These are phyloP conservation scores for Urtica urens DNA, from an alignment of 306 rosid species.

Conservation along the genomic window DNA sequence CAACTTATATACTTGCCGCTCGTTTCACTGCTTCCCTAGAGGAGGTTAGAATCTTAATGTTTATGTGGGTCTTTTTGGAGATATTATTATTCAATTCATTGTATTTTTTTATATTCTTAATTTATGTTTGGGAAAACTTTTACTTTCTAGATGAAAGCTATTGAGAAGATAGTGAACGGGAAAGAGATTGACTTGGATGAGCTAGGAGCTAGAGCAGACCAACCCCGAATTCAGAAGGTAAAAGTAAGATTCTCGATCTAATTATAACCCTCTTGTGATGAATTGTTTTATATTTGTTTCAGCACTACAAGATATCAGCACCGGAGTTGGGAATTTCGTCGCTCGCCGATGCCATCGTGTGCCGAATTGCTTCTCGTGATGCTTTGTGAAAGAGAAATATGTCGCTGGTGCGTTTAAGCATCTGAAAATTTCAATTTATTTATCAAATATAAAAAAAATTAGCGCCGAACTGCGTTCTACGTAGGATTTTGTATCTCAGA, in stretches of 20 bases:
- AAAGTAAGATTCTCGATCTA: not conserved
- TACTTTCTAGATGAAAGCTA: slow-evolving; percentile 42
- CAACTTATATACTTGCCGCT: slow-evolving; percentile 69
- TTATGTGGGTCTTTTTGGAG: not conserved
- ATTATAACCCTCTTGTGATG: not conserved
- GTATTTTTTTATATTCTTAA: no score
- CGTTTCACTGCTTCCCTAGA: slow-evolving; percentile 60
- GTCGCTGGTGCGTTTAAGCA: no score
- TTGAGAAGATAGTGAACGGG: slow-evolving; percentile 61
- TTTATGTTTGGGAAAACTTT: no score
- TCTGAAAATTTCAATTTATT: no score
- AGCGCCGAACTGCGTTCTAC: no score
- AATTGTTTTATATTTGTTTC: slow-evolving; percentile 19
- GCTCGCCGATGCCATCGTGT: slow-evolving; percentile 61
- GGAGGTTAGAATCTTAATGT: slow-evolving; percentile 37
- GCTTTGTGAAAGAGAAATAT: slow-evolving; percentile 54
- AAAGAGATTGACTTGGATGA: slow-evolving; percentile 61
- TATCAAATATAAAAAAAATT: no score
- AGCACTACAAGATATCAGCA: slow-evolving; percentile 72
- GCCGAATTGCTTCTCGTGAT: slow-evolving; percentile 74
- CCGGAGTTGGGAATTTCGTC: slow-evolving; percentile 64
- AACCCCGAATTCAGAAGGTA: slow-evolving; percentile 72
- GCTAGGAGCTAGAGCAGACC: slow-evolving; percentile 59
- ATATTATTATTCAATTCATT: no score
- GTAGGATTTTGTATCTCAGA: no score